Evolutionary conservation across 192 early-diverging fungal species (phyloP), one percentile per base, ranked within the genome.

Genomic region (Thamnidium elegans): DNA sequence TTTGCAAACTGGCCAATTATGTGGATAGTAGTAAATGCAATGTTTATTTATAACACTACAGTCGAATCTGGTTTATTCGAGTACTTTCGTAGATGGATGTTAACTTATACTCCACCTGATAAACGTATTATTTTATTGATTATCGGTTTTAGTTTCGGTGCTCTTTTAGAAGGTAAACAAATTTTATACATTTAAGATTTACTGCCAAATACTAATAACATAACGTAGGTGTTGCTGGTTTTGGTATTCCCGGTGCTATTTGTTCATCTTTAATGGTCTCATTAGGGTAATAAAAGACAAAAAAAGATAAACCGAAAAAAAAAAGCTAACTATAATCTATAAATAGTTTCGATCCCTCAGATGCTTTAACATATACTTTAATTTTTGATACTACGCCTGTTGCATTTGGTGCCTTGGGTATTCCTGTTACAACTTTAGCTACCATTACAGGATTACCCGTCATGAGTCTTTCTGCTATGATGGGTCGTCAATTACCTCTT

Each of bases 11-110:
- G 74, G 74, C 74, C 74, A 3, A 76, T 76, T 50, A 76, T 76
- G 74, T 76, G 74, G 74, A 76, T 76, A 46, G 74, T 76, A 0
- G 61, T 70, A 17, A 76, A 76, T 44, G 74, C 74, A 6, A 67
- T 75, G 65, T 66, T 71, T 42, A 67, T 76, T 10, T 76, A 71
- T 43, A 76, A 76, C 50, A 20, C 59, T 31, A 6, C 74, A 19
- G 69, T 76, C 2, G 39, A 48, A 3, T 67, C 65, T 32, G 74
- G 74, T 21, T 67, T 67, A 26, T 76, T 76, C 71, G 74, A 76
- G 4, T 50, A 70, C n/a, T 76, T 76, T 50, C 64, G 74, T 6
- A 39, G 69, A 31, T 76, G 74, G 74, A 76, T 76, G 66, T 59
- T 76, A 17, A 53, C 62, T 36, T 53, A 76, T 46, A 76, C 69